A percentile compares a stretch with the other conserved stretches of the same genome.
Conservation (phyloP, 257 asterid genomes). For the Vinca minor region DNA sequence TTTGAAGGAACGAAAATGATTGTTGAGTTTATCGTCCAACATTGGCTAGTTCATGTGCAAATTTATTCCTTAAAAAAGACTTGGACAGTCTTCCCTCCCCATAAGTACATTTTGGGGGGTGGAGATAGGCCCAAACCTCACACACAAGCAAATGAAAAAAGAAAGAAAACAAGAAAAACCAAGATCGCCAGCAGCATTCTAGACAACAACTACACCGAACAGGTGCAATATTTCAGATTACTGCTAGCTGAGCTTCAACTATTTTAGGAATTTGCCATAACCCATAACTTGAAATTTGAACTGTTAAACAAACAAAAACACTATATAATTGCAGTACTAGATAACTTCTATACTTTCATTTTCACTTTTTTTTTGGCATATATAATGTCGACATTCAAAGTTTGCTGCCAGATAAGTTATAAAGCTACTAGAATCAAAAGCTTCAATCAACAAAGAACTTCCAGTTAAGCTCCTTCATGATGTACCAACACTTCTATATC, state of each 20-base stretch:
- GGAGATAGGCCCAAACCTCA: too few relatives aligned
- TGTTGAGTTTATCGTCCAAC: too few relatives aligned
- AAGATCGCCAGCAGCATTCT: background rate
- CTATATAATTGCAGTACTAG: background rate
- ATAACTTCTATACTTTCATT: background rate
- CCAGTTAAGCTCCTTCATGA: background rate
- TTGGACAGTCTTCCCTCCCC: too few relatives aligned
- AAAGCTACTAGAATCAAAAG: background rate
- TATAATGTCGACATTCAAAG: background rate
- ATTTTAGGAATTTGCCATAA: background rate
- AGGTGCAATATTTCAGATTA: background rate
- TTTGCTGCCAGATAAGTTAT: background rate
- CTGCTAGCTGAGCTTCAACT: conserved; percentile 1
- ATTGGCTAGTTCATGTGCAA: too few relatives aligned
- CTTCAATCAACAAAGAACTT: background rate
- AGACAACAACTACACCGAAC: background rate
- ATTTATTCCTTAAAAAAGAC: too few relatives aligned
- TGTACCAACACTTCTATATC: background rate
- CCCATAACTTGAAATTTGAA: background rate
- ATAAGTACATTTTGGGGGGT: too few relatives aligned
- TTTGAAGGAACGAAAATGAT: background rate
- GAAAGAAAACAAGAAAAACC: background rate
- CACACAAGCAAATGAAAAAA: background rate
- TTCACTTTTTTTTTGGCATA: background rate
- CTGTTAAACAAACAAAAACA: background rate